Base-by-base conservation (phyloP, 768 basidiomycete species). In the Tricholoma saponaceum region DNA sequence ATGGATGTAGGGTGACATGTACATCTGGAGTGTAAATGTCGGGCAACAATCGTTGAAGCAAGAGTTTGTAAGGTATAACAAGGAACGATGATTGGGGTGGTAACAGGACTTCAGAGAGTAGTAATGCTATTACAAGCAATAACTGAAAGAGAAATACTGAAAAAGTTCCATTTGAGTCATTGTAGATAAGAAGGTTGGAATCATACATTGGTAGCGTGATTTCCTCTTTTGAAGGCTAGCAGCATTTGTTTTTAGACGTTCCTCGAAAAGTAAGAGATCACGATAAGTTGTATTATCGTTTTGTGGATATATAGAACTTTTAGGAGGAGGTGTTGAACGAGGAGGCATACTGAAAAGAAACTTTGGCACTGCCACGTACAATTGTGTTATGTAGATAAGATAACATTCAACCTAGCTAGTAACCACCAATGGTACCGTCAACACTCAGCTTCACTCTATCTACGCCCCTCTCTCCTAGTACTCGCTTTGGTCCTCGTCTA, bases 221-320 rank as follows among this genome's bases (percentile, higher is more conserved):
- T 95, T 95, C 56, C 92, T 78, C 26, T 83, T 80, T 64, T 89
- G 87, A 14, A 95, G 76, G 59, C 79, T 83, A n/a, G 87, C 83
- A 5, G 92, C 93, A 67, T 90, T 98, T 18, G 90, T 89, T 76
- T 97, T 97, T 58, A 99, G 83, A n/a, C 96, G 82, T 69, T 98
- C 95, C 74, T 99, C 96, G 59, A 98, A 98, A 46, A 93, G 76
- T 22, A 98, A 80, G 13, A 99, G 76, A 69, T 99, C 96, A 46
- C 89, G 78, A 70, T 89, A 92, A 1, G 94, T 95, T 12, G 87
- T 79, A 52, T 79, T 78, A 70, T 95, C 94, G 65, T 84, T 84
- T 35, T 86, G 74, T 0, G 92, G 90, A 60, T 73, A 71, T 23
- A 70, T 68, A 3, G 70, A 69, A 58, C 68, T 61, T 63, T 67